Conservation (phyloP, 768 basidiomycete genomes). For the Strobilomyces dryophilus region DNA sequence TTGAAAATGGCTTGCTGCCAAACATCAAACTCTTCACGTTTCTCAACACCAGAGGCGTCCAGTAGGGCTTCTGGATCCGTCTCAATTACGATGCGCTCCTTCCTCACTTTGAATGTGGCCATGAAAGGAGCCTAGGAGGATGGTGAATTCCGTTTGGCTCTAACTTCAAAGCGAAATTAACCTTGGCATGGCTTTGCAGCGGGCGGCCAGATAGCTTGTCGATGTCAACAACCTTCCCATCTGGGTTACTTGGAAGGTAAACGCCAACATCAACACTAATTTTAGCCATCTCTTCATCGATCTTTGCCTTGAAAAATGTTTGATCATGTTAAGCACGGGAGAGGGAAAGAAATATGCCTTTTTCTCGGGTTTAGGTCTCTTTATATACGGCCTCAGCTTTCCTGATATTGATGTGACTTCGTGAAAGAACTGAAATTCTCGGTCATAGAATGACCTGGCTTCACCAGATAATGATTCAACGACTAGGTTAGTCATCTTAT, state of each 20-base stretch:
- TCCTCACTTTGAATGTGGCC: slow-evolving; percentile 98
- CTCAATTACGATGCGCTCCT: slow-evolving; percentile 66
- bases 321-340: not conserved
- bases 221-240: slow-evolving; percentile 94
- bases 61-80: slow-evolving; percentile 73
- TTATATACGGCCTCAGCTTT: slow-evolving; percentile 94
- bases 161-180: slow-evolving; percentile 23
- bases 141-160: not conserved
- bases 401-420: slow-evolving; percentile 98
- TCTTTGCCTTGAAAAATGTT: slow-evolving; percentile 69
- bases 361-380: slow-evolving; percentile 92
- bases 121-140: slow-evolving; percentile 90
- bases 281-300: slow-evolving; percentile 99
- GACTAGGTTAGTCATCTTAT: slow-evolving; percentile 75
- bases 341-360: slow-evolving; percentile 49
- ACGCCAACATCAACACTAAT: slow-evolving; percentile 92
- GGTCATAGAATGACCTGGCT: slow-evolving; percentile 84
- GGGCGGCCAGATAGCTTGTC: slow-evolving; percentile 96
- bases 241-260: slow-evolving; percentile 95
- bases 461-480: slow-evolving; percentile 85
- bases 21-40: slow-evolving; percentile 69
- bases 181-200: slow-evolving; percentile 97
- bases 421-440: slow-evolving; percentile 93
- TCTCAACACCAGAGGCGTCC: slow-evolving; percentile 56
- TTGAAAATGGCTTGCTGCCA: slow-evolving; percentile 99